Evolutionary conservation across 805 yeast species (phyloP).

Genomic region (Metschnikowia borealis): DNA sequence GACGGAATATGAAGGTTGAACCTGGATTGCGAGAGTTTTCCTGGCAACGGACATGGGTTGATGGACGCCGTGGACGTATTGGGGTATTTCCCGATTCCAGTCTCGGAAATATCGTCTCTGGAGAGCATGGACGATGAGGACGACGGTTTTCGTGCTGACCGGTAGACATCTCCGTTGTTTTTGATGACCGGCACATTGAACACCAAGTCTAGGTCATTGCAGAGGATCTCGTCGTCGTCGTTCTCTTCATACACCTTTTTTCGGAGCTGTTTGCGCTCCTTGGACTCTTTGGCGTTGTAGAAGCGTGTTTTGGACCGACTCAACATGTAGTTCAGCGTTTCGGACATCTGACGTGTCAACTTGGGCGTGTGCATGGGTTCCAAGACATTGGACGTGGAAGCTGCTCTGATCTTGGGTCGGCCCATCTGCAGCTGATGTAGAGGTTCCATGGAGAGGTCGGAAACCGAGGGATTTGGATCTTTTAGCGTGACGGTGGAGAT

Average conservation of each 20-base stretch:
- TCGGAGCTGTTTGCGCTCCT: slow-evolving; percentile 33
- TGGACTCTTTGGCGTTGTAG: slow-evolving; percentile 33
- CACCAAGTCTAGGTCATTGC: slow-evolving; percentile 36
- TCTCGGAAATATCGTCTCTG: slow-evolving; percentile 24
- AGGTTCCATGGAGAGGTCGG: slow-evolving; percentile 1
- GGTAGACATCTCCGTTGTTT: slow-evolving; percentile 32
- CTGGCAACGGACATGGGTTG: slow-evolving; percentile 19
- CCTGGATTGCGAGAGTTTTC: slow-evolving; percentile 14
- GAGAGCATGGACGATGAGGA: slow-evolving; percentile 19
- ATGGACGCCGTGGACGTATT: slow-evolving; percentile 14
- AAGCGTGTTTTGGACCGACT: slow-evolving; percentile 33
- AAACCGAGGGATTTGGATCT: slow-evolving; percentile 2
- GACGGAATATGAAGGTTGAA: slow-evolving; percentile 8
- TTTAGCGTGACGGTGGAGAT: slow-evolving; percentile 20
- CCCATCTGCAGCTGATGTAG: slow-evolving; percentile 1
- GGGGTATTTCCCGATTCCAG: slow-evolving; percentile 24
- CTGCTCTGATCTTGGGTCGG: slow-evolving; percentile 13
- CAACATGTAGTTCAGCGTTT: slow-evolving; percentile 21
- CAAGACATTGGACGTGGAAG: slow-evolving; percentile 15
- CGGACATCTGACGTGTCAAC: slow-evolving; percentile 9
- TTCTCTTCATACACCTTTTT: slow-evolving; percentile 40
- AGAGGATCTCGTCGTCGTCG: slow-evolving; percentile 36
- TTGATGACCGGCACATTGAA: slow-evolving; percentile 43
- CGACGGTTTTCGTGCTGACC: slow-evolving; percentile 12
- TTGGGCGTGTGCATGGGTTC: slow-evolving; percentile 4